These are phyloP conservation scores for Lachancea dasiensis DNA, from an alignment of 805 yeast species.

Conservation along the genomic window DNA sequence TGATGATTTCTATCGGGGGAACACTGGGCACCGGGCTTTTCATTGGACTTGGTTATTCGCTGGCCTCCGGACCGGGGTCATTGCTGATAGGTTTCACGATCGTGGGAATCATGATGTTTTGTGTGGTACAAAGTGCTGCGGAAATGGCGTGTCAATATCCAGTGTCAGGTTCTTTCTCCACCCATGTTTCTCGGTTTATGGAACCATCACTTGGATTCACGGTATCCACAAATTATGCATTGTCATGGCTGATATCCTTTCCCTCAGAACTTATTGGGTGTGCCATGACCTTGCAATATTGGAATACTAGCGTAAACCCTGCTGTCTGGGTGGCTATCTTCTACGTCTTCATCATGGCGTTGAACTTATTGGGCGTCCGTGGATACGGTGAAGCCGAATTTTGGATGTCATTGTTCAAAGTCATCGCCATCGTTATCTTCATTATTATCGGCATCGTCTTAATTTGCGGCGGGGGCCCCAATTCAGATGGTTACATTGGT, in stretches of 20 bases:
- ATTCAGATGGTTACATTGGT: conserved; percentile 37
- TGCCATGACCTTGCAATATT: conserved; percentile 44
- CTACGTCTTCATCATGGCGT: conserved; percentile 34
- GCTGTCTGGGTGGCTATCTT: conserved; percentile 27
- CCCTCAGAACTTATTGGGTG: conserved; percentile 55
- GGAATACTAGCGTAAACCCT: conserved; percentile 31
- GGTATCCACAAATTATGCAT: conserved; percentile 52
- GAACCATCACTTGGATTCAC: conserved; percentile 58
- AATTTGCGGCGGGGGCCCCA: conserved; percentile 42
- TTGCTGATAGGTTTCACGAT: conserved; percentile 21
- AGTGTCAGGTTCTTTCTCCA: conserved; percentile 48
- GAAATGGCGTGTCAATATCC: conserved; percentile 51
- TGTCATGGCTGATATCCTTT: conserved; percentile 49
- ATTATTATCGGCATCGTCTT: conserved; percentile 45
- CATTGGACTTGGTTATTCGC: conserved; percentile 25
- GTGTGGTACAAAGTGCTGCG: conserved; percentile 28
- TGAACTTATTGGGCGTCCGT: conserved; percentile 47
- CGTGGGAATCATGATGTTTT: conserved; percentile 27
- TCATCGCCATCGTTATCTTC: conserved; percentile 41
- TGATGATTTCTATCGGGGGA: conserved; percentile 32
- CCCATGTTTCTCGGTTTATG: conserved; percentile 52
- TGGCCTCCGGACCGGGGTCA: conserved; percentile 28
- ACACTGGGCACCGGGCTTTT: conserved; percentile 31
- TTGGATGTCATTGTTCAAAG: conserved; percentile 39
- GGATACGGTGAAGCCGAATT: conserved; percentile 54